Evolutionary conservation across 306 rosid genomes (phyloP).

Genomic region (Vigna mungo): DNA sequence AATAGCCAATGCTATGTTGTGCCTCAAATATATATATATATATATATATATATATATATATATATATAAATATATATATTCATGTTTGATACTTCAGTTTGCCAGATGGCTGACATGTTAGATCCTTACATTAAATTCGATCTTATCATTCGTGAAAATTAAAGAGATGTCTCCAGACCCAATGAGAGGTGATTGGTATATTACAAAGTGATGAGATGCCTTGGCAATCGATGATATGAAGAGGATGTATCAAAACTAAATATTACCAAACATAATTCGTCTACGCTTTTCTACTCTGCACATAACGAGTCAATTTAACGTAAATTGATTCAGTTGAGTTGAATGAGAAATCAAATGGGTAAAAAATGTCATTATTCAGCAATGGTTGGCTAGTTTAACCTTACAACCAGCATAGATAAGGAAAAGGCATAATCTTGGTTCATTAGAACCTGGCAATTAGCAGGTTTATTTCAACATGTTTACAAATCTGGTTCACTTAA

Average conservation of each 20-base stretch:
- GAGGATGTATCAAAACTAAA: slow-evolving; percentile 12
- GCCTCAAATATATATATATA: no score
- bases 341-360: not conserved
- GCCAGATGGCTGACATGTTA: not conserved
- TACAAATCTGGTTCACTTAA: not conserved
- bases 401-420: not conserved
- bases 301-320: not conserved
- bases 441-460: not conserved
- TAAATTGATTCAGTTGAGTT: not conserved
- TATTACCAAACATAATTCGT: not conserved
- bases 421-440: not conserved
- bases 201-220: not conserved
- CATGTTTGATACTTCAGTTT: not conserved
- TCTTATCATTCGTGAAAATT: not conserved
- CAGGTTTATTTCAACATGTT: not conserved
- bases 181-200: not conserved
- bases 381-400: not conserved
- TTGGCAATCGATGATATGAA: slow-evolving; percentile 1
- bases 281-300: not conserved
- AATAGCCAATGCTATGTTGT: not conserved
- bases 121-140: slow-evolving; percentile 13
- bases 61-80: not conserved
- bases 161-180: slow-evolving; percentile 23
- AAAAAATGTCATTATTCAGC: not conserved
- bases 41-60: not conserved